Evolutionary conservation across 805 yeast genomes (phyloP), one percentile per base, ranked within the genome.

Genomic region (Scheffersomyces lignosus): DNA sequence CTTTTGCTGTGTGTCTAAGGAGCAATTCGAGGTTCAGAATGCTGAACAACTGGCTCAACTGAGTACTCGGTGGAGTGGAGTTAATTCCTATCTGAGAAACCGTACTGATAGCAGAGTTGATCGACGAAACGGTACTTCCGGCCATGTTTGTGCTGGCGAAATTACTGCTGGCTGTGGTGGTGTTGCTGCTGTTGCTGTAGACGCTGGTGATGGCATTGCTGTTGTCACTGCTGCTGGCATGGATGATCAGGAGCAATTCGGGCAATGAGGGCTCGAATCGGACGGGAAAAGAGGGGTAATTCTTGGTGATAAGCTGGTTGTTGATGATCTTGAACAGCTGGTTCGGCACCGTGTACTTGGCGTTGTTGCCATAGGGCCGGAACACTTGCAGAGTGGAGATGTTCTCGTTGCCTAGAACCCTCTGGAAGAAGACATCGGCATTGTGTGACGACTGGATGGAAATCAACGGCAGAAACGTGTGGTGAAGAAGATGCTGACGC

Each of bases 341-440:
- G 46, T 56, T 56, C 16, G 71, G 56, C 4, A 56, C 47, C 27
- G 58, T 53, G 38, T 76, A 75, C 31, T 64, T 61, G 22, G 77
- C 71, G 40, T 60, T 64, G 46, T 76, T 78, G 4, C 85, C 86
- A 52, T 77, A 78, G 0, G 81, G 81, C 42, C 63, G 58, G 14
- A 80, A 41, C 33, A 80, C 50, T 44, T 70, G 77, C 32, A 77
- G 60, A n/a, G 73, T 51, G 2, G 78, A 68, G 7, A 58, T 34
- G 41, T 60, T 63, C 8, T 48, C 44, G 36, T 59, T 55, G 34
- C 58, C 56, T 8, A 80, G 70, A 36, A 65, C 51, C 5, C 53
- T 48, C 37, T 62, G 70, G n/a, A 78, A 62, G 10, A 71, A 37
- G 4, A 56, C 43, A 37, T 78, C 79, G 3, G 75, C 75, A 36